Evolutionary conservation across 495 filamentous ascomycete species (phyloP), one percentile per base, ranked within the genome.

Genomic region (Aspergillus biplanus): DNA sequence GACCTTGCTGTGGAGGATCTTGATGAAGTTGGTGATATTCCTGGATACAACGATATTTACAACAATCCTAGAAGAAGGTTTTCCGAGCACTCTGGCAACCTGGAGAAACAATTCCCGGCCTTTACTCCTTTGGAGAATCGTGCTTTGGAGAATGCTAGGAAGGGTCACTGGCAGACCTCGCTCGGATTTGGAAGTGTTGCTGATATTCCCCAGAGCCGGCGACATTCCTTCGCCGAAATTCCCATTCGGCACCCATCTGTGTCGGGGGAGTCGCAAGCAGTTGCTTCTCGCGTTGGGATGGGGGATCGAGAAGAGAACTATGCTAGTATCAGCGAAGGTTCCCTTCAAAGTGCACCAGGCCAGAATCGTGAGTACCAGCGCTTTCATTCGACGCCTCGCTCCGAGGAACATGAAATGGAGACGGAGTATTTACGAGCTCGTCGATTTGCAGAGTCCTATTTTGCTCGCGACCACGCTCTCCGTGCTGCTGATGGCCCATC

Each of bases 211-310:
- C 93, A 97, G 65, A 97, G 94, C 70, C 87, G 95, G 54, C 89
- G 95, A 4, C 95, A 99, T 75, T 98, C 95, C n/a, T 96, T 99
- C 73, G 94, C 93, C n/a, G 91, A 94, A 69, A 83, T 90, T 16
- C 87, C 87, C 3, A 86, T 87, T 39, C 80, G 90, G 34, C 88
- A 92, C 65, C 79, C 78, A 11, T 93, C 90, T 4, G 82, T 92
- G 56, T 62, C 64, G 49, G 80, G 81, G 47, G 89, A 92, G 39
- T 73, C 80, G 6, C 76, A 76, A 56, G 52, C 27, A 67, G 58
- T 6, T 70, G 66, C 61, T 63, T 16, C 71, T 61, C 70, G 77
- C 31, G 63, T 70, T 61, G 62, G 69, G 32, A 56, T 78, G 15
- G 71, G 62, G 56, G 80, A 79, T 44, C 74, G 72, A 48, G 76